Conservation (phyloP, 805 yeast species). For the Saturnispora saitoi region DNA sequence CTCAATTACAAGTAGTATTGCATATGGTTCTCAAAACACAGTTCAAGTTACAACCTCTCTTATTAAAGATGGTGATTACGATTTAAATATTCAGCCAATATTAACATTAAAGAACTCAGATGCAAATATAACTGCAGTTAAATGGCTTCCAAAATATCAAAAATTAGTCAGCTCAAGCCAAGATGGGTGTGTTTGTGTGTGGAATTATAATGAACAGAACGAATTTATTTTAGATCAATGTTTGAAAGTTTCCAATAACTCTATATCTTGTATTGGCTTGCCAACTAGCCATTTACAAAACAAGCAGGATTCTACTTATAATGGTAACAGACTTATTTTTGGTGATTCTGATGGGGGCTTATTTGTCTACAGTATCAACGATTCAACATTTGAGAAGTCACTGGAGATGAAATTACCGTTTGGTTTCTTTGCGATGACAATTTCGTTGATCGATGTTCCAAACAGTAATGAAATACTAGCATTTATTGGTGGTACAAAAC, state of each 20-base stretch:
- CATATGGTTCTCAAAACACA: slow-evolving; percentile 62
- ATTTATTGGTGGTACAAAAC: slow-evolving; percentile 68
- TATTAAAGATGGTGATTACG: slow-evolving; percentile 16
- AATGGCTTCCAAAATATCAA: slow-evolving; percentile 39
- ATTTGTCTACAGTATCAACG: slow-evolving; percentile 39
- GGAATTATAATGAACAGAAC: slow-evolving; percentile 33
- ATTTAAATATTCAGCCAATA: slow-evolving; percentile 36
- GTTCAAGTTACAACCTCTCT: slow-evolving; percentile 67
- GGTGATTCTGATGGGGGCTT: slow-evolving; percentile 61
- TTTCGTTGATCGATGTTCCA: slow-evolving; percentile 29
- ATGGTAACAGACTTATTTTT: slow-evolving; percentile 37
- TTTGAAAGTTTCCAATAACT: slow-evolving; percentile 13
- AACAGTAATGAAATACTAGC: slow-evolving; percentile 34
- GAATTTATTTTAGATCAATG: slow-evolving; percentile 28
- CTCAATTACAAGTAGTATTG: slow-evolving; percentile 34
- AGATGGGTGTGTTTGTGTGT: slow-evolving; percentile 53
- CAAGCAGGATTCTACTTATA: not conserved
- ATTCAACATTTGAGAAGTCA: slow-evolving; percentile 20
- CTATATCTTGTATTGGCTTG: slow-evolving; percentile 12
- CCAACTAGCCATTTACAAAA: slow-evolving; percentile 3
- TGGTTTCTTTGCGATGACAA: slow-evolving; percentile 43
- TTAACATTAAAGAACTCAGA: slow-evolving; percentile 54
- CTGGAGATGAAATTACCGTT: slow-evolving; percentile 28
- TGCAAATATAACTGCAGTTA: slow-evolving; percentile 58
- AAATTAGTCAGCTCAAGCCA: slow-evolving; percentile 56